Conservation (phyloP, 495 filamentous ascomycete species). For the Platismatia glauca region DNA sequence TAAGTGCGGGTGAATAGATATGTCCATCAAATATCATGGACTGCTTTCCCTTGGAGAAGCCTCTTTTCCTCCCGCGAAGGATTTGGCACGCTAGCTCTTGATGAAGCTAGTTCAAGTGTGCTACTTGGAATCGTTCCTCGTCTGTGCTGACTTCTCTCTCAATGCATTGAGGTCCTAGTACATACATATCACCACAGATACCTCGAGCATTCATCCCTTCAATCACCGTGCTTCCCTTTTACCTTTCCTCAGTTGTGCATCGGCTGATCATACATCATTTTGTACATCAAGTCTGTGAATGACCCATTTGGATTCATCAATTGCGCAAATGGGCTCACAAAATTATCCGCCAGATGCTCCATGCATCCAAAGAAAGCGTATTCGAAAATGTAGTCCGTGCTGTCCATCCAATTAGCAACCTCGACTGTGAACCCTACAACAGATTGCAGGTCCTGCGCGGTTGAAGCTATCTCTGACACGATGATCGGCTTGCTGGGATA, state of each 20-base stretch:
- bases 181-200: too few relatives aligned
- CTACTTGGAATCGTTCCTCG: too few relatives aligned
- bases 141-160: too few relatives aligned
- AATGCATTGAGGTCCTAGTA: too few relatives aligned
- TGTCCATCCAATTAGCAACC: constrained; percentile 39
- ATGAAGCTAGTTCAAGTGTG: too few relatives aligned
- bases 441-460: constrained; percentile 30
- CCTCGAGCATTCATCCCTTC: neutral
- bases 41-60: too few relatives aligned
- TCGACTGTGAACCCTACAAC: constrained; percentile 36
- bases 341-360: constrained; percentile 33
- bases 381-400: constrained; percentile 34
- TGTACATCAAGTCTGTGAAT: constrained; percentile 34
- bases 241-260: constrained; percentile 14
- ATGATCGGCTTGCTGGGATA: constrained; percentile 28
- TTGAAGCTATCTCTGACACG: constrained; percentile 39
- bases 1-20: too few relatives aligned
- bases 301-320: constrained; percentile 38
- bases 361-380: constrained; percentile 42
- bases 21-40: too few relatives aligned
- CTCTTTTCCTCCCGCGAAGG: too few relatives aligned
- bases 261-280: constrained; percentile 29
- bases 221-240: neutral
- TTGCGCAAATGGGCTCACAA: constrained; percentile 39
- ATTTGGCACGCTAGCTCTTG: too few relatives aligned